phyloP scores from a whole-genome alignment of 305 asterid genomes.

The Fraxinus albicans region DNA sequence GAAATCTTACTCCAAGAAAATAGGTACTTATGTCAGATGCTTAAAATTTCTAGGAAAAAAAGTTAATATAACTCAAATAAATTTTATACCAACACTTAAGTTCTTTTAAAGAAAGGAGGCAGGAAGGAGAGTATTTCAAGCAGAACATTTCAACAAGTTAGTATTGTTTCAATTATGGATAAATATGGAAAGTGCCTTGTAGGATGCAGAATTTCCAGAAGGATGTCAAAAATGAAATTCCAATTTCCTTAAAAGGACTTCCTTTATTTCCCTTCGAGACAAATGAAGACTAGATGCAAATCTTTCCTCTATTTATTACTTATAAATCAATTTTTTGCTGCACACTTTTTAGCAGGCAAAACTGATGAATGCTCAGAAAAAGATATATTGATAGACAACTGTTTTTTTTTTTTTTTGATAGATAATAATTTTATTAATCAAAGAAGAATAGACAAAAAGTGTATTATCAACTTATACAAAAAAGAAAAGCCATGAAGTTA shows the following conservation, averaged over 20 bases:
- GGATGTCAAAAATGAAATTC: slow-evolving; percentile 7
- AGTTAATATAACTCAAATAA: neutral
- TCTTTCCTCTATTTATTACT: neutral
- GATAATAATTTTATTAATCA: too few species aligned
- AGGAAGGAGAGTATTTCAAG: neutral
- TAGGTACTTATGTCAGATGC: neutral
- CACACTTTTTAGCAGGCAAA: neutral
- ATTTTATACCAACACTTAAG: neutral
- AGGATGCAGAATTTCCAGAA: neutral
- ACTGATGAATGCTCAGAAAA: neutral
- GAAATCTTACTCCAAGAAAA: neutral
- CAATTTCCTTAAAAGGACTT: neutral
- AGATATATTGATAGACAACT: neutral
- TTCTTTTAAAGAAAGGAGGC: neutral
- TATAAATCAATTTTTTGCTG: neutral
- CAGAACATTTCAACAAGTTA: neutral
- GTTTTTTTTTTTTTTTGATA: too few species aligned
- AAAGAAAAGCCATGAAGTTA: too few species aligned
- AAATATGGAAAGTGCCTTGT: neutral
- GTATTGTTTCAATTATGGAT: neutral
- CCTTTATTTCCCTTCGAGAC: neutral
- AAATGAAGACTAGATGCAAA: neutral
- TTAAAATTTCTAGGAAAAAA: neutral
- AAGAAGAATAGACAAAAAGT: too few species aligned
- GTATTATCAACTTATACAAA: too few species aligned